Evolutionary conservation across 2,329 filamentous ascomycete genomes (phyloP).

Genomic region (Ophiostoma novo-ulmi): DNA sequence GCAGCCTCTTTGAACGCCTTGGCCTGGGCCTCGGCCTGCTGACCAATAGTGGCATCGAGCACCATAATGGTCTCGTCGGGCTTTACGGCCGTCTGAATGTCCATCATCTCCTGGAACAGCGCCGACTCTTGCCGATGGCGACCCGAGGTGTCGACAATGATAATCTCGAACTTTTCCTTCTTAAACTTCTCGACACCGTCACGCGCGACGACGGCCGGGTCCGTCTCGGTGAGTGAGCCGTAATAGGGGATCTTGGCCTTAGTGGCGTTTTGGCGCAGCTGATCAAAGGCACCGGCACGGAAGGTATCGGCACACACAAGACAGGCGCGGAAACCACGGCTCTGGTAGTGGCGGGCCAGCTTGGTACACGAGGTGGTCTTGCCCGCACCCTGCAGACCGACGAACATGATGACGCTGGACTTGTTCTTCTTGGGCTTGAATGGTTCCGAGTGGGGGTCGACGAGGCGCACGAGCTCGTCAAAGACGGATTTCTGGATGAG

Average conservation of each 20-base stretch:
- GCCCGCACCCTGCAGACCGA: slow-evolving; percentile 92
- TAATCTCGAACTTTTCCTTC: slow-evolving; percentile 96
- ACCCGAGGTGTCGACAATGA: slow-evolving; percentile 96
- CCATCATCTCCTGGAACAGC: slow-evolving; percentile 94
- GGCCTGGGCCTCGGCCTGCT: slow-evolving; percentile 89
- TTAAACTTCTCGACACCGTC: slow-evolving; percentile 98
- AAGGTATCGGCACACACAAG: slow-evolving; percentile 98
- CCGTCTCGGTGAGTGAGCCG: slow-evolving; percentile 90
- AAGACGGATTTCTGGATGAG: slow-evolving; percentile 97
- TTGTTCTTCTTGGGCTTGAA: slow-evolving; percentile 98
- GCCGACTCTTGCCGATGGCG: slow-evolving; percentile 92
- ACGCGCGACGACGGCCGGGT: slow-evolving; percentile 86
- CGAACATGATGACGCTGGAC: slow-evolving; percentile 98
- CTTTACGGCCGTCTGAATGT: slow-evolving; percentile 84
- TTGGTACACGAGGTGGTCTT: slow-evolving; percentile 99
- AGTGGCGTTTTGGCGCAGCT: slow-evolving; percentile 96
- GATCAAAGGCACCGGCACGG: slow-evolving; percentile 95
- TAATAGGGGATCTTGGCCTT: slow-evolving; percentile 99
- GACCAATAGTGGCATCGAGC: slow-evolving; percentile 90
- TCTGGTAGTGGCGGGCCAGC: slow-evolving; percentile 89
- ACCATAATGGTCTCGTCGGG: slow-evolving; percentile 99
- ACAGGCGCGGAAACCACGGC: slow-evolving; percentile 84
- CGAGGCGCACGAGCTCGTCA: slow-evolving; percentile 90
- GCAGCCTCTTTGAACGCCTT: slow-evolving; percentile 96
- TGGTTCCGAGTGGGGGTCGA: slow-evolving; percentile 89